Evolutionary conservation across 345 rosid genomes (phyloP).

Genomic region (Theobroma cacao): DNA sequence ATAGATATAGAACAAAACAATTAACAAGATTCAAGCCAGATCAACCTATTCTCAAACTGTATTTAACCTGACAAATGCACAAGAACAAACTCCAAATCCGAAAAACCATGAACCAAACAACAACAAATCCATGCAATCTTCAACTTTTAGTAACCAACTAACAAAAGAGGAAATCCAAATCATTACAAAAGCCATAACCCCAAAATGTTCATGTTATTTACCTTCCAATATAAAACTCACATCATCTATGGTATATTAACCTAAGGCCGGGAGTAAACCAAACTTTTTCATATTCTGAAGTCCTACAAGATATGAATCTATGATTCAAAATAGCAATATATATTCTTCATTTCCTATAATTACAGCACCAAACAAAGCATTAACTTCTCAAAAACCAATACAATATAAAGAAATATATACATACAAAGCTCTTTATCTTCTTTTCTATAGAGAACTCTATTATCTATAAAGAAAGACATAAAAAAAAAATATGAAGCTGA

Average conservation of each 20-base stretch:
- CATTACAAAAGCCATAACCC: neutral
- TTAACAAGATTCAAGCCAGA: neutral
- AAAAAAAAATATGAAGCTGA: slow-evolving; percentile 17
- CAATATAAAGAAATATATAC: neutral
- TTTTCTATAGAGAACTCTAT: neutral
- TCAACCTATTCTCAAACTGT: slow-evolving; percentile 4
- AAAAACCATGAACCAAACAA: neutral
- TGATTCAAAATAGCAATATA: slow-evolving; percentile 6
- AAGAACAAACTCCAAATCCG: neutral
- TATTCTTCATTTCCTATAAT: neutral
- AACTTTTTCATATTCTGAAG: slow-evolving; percentile 11
- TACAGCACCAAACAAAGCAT: slow-evolving; percentile 16
- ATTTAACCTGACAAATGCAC: neutral
- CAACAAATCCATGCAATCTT: slow-evolving; percentile 7
- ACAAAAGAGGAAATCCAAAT: neutral
- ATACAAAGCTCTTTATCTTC: neutral
- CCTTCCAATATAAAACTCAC: no score
- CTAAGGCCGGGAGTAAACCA: neutral
- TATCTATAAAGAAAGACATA: neutral
- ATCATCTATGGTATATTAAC: neutral
- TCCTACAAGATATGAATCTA: slow-evolving; percentile 10
- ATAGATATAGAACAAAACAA: neutral
- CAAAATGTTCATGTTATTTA: neutral
- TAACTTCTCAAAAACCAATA: slow-evolving; percentile 1
- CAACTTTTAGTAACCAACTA: neutral